A percentile compares a stretch with the other conserved stretches of the same genome.
These are phyloP conservation scores for Gloeostereum incarnatum DNA, from an alignment of 768 basidiomycete genomes.

Conservation along the genomic window DNA sequence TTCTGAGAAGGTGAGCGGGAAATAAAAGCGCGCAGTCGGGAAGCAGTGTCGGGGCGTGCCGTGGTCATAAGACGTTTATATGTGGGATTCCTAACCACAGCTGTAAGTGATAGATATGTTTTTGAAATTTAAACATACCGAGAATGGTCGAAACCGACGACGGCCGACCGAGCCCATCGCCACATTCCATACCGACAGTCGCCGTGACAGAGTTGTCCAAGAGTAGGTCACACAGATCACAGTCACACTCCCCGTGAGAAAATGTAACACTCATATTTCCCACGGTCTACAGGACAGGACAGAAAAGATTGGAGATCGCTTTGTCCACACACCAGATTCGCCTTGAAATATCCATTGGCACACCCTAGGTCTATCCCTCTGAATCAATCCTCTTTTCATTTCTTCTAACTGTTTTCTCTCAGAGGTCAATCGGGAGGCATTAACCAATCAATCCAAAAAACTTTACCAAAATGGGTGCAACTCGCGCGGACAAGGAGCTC, in stretches of 20 bases:
- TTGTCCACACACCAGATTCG: slow-evolving; percentile 28
- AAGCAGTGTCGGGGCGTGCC: too few species aligned
- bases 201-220: neutral
- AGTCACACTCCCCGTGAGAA: neutral
- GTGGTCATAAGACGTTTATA: too few species aligned
- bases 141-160: slow-evolving; percentile 18
- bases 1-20: slow-evolving; percentile 13
- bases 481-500: slow-evolving; percentile 79
- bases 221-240: neutral
- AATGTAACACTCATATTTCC: slow-evolving; percentile 11
- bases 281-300: too few species aligned
- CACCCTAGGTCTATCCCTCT: slow-evolving; percentile 42
- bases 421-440: slow-evolving; percentile 96
- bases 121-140: neutral
- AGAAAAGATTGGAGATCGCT: too few species aligned
- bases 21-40: neutral
- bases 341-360: slow-evolving; percentile 98
- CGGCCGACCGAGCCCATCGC: slow-evolving; percentile 57
- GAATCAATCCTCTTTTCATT: neutral
- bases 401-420: slow-evolving; percentile 6
- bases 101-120: neutral
- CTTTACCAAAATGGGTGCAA: slow-evolving; percentile 71
- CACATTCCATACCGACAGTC: slow-evolving; percentile 85
- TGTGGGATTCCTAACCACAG: too few species aligned
- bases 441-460: slow-evolving; percentile 16